Evolutionary conservation across 176 grass and related monocot species (phyloP), one percentile per base, ranked within the genome.

Genomic region (Cymbopogon citratus): DNA sequence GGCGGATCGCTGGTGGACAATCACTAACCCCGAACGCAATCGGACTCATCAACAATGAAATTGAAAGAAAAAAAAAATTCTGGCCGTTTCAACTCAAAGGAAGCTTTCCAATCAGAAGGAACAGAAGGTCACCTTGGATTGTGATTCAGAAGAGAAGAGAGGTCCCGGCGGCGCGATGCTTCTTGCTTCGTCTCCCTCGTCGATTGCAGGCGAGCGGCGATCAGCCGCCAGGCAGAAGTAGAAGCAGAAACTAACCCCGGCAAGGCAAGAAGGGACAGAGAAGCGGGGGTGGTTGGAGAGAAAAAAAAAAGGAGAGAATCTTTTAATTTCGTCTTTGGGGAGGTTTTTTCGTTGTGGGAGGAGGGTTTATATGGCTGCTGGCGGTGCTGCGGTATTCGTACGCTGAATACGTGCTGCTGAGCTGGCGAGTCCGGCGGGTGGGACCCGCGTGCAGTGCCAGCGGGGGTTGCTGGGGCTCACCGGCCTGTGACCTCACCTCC

Each of bases 311-410:
- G 26, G 33, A 18, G 43, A 48, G 83, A 82, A 78, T 67, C 36
- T 68, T 83, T 80, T 61, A 38, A 64, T 85, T 49, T 60, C 41
- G 52, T 34, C 19, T 33, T 33, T 6, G 54, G 82, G 51, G 54
- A 48, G 63, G 4, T 54, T 80, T 69, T 89, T 89, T 57, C 13
- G 33, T 60, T 34, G 40, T 19, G 34, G 18, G 51, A 67, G 45
- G 82, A 68, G 45, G 82, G 83, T 80, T 89, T 89, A 85, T 82
- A 86, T 73, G 66, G 18, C 21, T 12, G 59, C 24, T 8, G 41
- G 62, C 23, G 63, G 15, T 52, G 27, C 12, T n/a, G 81, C 40
- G 8, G 27, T 66, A 9, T 12, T 21, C 43, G 19, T 15, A 36
- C 16, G 70, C 39, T 9, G 68, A 9, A 19, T 76, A 65, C 83